Conservation (phyloP, 257 asterid species). For the Primulina tabacum region DNA sequence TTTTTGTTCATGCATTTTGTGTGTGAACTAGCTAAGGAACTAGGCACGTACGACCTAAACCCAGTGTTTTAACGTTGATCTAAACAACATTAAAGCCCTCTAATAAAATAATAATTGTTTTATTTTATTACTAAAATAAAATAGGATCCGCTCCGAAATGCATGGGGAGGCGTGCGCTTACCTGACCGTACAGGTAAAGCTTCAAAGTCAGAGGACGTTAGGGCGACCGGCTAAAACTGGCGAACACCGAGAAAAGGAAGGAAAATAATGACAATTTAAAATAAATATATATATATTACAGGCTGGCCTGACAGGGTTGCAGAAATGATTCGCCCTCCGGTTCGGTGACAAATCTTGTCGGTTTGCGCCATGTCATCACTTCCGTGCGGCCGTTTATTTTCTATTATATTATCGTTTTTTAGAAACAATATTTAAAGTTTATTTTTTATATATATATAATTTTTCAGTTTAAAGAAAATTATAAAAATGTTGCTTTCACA, state of each 20-base stretch:
- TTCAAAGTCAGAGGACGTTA: constrained; percentile 20
- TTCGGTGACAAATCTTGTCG: constrained; percentile 92
- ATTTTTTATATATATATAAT: no score
- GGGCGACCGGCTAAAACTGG: constrained; percentile 27
- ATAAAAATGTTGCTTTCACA: constrained; percentile 29
- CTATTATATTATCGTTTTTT: not conserved
- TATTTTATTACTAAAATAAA: no score
- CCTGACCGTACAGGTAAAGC: constrained; percentile 41
- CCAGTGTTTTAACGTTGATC: no score
- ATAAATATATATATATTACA: constrained; percentile 31
- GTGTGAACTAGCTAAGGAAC: no score
- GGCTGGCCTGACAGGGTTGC: constrained; percentile 74
- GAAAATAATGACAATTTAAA: constrained; percentile 2
- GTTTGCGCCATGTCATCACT: constrained; percentile 54
- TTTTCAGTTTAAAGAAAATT: not conserved
- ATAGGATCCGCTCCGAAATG: not conserved
- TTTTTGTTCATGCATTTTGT: no score
- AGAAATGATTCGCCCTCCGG: constrained; percentile 78
- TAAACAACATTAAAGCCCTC: no score
- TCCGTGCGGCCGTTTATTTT: constrained; percentile 69
- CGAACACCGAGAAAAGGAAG: not conserved
- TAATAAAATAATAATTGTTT: no score
- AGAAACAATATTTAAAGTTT: not conserved
- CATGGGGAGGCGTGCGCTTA: constrained; percentile 2
- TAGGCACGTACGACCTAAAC: no score